phyloP scores from a whole-genome alignment of 768 basidiomycete species.

The Rhizopogon vulgaris region DNA sequence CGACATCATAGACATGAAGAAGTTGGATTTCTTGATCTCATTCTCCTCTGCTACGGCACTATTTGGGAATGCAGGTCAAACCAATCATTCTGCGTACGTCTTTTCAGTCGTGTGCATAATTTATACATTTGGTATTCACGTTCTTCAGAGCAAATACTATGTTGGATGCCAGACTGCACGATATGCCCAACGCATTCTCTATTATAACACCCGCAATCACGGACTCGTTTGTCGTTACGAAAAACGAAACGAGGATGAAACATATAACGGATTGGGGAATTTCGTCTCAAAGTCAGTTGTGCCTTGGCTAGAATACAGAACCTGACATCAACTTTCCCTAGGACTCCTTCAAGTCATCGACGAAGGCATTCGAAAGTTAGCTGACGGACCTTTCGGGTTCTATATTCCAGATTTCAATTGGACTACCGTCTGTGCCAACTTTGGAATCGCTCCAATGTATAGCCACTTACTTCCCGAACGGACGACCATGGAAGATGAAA shows the following conservation, averaged over 20 bases:
- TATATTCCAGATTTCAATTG: slow-evolving; percentile 32
- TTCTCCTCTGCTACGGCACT: slow-evolving; percentile 30
- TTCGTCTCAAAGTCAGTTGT: not conserved
- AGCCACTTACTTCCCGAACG: slow-evolving; percentile 13
- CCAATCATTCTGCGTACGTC: slow-evolving; percentile 15
- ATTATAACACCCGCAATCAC: slow-evolving; percentile 29
- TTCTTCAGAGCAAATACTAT: not conserved
- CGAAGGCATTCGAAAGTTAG: slow-evolving; percentile 26
- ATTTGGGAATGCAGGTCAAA: slow-evolving; percentile 24
- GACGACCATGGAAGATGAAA: slow-evolving; percentile 4
- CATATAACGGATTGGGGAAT: not conserved
- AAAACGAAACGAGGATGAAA: not conserved
- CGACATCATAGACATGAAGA: slow-evolving; percentile 8
- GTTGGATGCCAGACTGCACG: not conserved
- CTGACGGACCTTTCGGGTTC: slow-evolving; percentile 13
- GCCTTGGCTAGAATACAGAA: not conserved
- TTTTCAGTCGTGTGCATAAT: not conserved
- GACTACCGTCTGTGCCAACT: slow-evolving; percentile 15
- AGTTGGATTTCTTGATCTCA: slow-evolving; percentile 26
- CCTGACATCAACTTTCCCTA: not conserved
- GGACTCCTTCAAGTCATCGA: slow-evolving; percentile 26
- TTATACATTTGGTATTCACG: not conserved
- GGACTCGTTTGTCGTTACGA: slow-evolving; percentile 13
- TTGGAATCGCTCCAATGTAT: slow-evolving; percentile 16
- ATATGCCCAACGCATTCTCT: slow-evolving; percentile 25